Evolutionary conservation across 1,139 yeast species (phyloP), one percentile per base, ranked within the genome.

Genomic region (Taphrina deformans): DNA sequence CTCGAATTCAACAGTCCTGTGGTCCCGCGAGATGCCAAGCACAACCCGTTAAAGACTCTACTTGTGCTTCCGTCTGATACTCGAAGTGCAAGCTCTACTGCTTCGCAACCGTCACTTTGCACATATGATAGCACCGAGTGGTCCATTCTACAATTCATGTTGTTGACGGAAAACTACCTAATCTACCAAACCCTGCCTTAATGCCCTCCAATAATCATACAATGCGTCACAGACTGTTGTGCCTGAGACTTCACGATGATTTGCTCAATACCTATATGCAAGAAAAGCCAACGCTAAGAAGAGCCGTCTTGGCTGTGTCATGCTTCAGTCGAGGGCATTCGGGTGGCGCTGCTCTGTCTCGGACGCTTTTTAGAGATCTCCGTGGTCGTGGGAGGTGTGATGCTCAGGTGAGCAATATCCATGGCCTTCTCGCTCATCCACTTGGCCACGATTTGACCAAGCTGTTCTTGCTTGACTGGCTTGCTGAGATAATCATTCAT

Each of bases 401-500:
- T 26, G 35, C 35, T 48, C 35, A 48, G 35, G 53, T 48, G 45
- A 14, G 56, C 21, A 16, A 31, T 31, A 33, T 52, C 45, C n/a
- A 35, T 21, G 12, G 56, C 56, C 21, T 52, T 52, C n/a, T 52
- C 56, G n/a, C 12, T 14, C 55, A 67, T 44, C 70, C 70, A 68
- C 38, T 64, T 59, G 14, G 14, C 29, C 33, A 68, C 67, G 31
- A 67, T 55, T 10, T 33, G 26, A 18, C 62, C 68, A 38, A 68
- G 64, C n/a, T 60, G 44, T 26, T 60, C 62, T 24, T 55, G 35
- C 52, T 67, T 67, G 38, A 68, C 70, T 16, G 87, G 87, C 70
- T 83, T 83, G 41, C 84, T 79, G 4, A 83, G 75, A 69, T 82
- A 83, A 68, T 82, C 84, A 14, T 78, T 75, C 86, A 83, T 83